Base-by-base conservation (phyloP, 805 yeast genomes). In the Metschnikowia peoriensis region DNA sequence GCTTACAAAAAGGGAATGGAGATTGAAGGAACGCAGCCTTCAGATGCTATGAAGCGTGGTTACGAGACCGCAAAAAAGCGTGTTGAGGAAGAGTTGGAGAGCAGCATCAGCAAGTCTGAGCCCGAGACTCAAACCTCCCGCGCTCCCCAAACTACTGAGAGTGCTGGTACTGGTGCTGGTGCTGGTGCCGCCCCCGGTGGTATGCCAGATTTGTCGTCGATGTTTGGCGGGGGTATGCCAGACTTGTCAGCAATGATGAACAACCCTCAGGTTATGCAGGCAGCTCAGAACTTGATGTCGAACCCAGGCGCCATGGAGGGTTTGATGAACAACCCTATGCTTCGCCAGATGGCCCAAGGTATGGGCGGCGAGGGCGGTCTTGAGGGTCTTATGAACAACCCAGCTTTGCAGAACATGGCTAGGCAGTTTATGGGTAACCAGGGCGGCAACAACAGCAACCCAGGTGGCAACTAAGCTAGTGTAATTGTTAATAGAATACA, bases 1-100 rank as follows among this genome's bases (percentile, higher is more conserved):
- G 97, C 98, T 29, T 94, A 94, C 73, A 85, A 88, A 71, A 79
- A 78, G 58, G 99, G 97, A 39, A 71, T 94, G 59, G 91, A 88
- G 52, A 82, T 83, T 52, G 98, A 94, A 73, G 97, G 97, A 42
- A 88, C 83, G 43, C 72, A 75, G 28, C 90, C 93, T 44, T 82
- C 92, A 7, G 96, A 88, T 40, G 92, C 94, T 15, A 93, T 93
- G 97, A 82, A 80, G 70, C 85, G 86, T 66, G 99, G 97, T 49
- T 91, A 84, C 67, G 97, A 93, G 69, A 89, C 97, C 37, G 97
- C 97, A 27, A 89, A 89, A 75, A 82, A 82, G 70, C 85, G 92
- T 67, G 89, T 88, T 39, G 90, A 88, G 63, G 92, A 86, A 65
- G 88, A 89, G 50, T 72, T 85, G 58, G 83, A 78, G 60, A 67